Evolutionary conservation across 495 filamentous ascomycete species (phyloP).

Genomic region (Jackrogersella minutella): DNA sequence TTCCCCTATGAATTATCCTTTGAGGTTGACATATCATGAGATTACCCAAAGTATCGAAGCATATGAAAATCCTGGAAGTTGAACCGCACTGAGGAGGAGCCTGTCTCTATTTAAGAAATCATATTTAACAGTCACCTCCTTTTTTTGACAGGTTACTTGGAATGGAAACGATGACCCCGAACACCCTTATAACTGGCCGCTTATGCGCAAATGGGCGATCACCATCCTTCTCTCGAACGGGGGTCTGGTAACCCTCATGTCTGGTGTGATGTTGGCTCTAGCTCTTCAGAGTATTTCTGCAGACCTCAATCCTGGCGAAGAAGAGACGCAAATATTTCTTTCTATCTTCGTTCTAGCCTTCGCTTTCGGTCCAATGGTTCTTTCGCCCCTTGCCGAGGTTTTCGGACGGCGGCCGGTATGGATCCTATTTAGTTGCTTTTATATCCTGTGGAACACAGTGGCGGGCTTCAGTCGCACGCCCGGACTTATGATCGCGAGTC

Average conservation of each 20-base stretch:
- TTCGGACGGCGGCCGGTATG: conserved; percentile 62
- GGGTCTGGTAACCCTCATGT: conserved; percentile 70
- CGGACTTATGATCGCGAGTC: conserved; percentile 58
- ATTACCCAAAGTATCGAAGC: not conserved
- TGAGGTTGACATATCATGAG: not conserved
- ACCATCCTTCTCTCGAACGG: conserved; percentile 59
- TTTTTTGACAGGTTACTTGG: conserved; percentile 20
- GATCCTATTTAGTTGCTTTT: conserved; percentile 54
- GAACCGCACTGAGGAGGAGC: not conserved
- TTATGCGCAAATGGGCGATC: conserved; percentile 67
- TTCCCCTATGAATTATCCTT: not conserved
- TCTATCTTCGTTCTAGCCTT: conserved; percentile 61
- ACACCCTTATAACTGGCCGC: conserved; percentile 68
- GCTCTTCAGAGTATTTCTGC: conserved; percentile 60
- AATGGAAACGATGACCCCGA: conserved; percentile 52
- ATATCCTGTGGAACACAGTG: conserved; percentile 57
- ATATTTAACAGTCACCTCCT: not conserved
- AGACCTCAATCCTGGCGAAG: conserved; percentile 61
- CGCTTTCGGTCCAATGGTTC: conserved; percentile 66
- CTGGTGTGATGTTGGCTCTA: conserved; percentile 73
- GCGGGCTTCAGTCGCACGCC: conserved; percentile 57
- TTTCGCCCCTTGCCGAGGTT: conserved; percentile 67
- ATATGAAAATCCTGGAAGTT: not conserved
- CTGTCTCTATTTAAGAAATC: not conserved
- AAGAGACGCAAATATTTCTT: conserved; percentile 43